These are phyloP conservation scores for Cercospora berteroae DNA, from an alignment of 2,329 filamentous ascomycete species.

Conservation along the genomic window DNA sequence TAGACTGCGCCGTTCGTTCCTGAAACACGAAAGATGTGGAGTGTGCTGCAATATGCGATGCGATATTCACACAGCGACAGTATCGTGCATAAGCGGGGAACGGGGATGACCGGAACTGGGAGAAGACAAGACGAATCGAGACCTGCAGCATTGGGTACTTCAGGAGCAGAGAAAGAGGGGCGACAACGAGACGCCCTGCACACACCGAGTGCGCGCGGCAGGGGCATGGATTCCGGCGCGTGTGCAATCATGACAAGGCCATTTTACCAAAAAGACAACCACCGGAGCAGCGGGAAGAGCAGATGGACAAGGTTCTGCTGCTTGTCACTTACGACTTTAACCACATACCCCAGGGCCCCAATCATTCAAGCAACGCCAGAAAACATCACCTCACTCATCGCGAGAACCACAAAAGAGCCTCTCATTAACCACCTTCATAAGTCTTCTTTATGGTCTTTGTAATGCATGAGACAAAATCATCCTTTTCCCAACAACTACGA, in stretches of 20 bases:
- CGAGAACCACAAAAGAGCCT: neutral
- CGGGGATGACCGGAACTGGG: neutral
- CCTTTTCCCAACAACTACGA: neutral
- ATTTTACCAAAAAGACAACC: neutral
- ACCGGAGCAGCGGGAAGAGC: neutral
- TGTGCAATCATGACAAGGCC: neutral
- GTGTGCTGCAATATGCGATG: conserved; percentile 2
- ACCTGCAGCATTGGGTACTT: neutral
- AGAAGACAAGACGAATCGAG: neutral
- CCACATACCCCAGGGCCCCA: neutral
- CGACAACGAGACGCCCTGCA: neutral
- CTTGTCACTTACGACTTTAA: neutral
- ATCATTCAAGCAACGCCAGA: neutral
- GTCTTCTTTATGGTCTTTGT: neutral
- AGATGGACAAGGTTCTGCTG: neutral
- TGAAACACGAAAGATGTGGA: conserved; percentile 6
- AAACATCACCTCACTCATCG: neutral
- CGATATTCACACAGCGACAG: neutral
- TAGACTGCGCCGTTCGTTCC: conserved; percentile 46
- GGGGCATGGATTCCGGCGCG: neutral
- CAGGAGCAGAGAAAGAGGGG: neutral
- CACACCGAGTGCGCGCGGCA: neutral
- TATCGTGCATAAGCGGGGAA: neutral
- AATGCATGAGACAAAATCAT: neutral
- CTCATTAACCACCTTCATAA: neutral